Conservation (phyloP, 2,329 filamentous ascomycete species). For the Microcera coccophila region DNA sequence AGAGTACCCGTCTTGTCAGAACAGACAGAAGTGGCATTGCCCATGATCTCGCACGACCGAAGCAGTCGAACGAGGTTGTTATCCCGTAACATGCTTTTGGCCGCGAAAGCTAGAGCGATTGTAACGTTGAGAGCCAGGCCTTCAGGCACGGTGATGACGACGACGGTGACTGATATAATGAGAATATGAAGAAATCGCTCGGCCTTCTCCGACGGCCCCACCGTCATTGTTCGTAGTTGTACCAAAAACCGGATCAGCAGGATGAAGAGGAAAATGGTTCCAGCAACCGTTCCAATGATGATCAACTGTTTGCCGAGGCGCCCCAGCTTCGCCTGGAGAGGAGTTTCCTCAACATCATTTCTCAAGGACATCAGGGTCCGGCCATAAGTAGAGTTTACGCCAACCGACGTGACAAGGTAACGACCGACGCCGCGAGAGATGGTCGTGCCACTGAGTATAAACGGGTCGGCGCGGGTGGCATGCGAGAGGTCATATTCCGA, state of each 20-base stretch:
- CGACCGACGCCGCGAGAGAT: slow-evolving; percentile 72
- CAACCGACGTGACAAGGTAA: slow-evolving; percentile 71
- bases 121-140: slow-evolving; percentile 59
- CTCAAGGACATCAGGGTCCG: slow-evolving; percentile 76
- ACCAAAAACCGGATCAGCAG: slow-evolving; percentile 40
- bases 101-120: slow-evolving; percentile 58
- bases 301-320: slow-evolving; percentile 71
- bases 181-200: slow-evolving; percentile 56
- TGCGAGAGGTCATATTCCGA: slow-evolving; percentile 59
- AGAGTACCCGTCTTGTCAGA: slow-evolving; percentile 65
- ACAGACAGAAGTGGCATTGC: slow-evolving; percentile 60
- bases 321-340: slow-evolving; percentile 73
- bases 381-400: slow-evolving; percentile 69
- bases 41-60: slow-evolving; percentile 61
- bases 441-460: slow-evolving; percentile 76
- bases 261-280: slow-evolving; percentile 40
- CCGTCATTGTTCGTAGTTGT: slow-evolving; percentile 35
- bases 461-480: slow-evolving; percentile 59
- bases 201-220: slow-evolving; percentile 44
- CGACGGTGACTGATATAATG: slow-evolving; percentile 55
- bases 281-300: slow-evolving; percentile 38
- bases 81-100: slow-evolving; percentile 59
- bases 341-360: slow-evolving; percentile 73
- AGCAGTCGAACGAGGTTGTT: slow-evolving; percentile 59
- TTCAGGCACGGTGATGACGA: slow-evolving; percentile 59